phyloP scores from a whole-genome alignment of 83 land plant species.

The Diphasiastrum complanatum region DNA sequence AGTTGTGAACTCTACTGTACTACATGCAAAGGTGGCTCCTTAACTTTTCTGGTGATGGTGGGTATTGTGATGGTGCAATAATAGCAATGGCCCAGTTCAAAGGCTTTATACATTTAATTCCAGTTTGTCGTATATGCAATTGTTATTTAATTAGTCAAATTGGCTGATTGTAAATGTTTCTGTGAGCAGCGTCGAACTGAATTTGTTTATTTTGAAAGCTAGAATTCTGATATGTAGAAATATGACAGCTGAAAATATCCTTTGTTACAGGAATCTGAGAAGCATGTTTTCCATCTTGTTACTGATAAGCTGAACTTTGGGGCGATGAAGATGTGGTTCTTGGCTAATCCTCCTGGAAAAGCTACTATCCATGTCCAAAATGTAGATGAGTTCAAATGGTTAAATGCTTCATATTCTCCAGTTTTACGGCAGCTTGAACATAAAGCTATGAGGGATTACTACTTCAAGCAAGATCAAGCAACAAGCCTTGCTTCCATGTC shows the following conservation, averaged over 20 bases:
- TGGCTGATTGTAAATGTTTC: too few relatives aligned
- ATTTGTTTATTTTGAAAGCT: neutral
- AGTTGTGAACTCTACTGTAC: conserved; percentile 77
- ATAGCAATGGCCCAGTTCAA: neutral
- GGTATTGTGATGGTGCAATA: neutral
- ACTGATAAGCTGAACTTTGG: conserved; percentile 63
- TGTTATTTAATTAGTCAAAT: too few relatives aligned
- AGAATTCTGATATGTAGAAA: neutral
- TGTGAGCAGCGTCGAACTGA: too few relatives aligned
- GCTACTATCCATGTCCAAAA: conserved; percentile 65
- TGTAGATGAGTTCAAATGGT: conserved; percentile 60
- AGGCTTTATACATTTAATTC: too few relatives aligned
- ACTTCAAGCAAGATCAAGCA: conserved; percentile 51
- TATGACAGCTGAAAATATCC: too few relatives aligned
- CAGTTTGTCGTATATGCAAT: too few relatives aligned
- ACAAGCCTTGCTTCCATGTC: conserved; percentile 47
- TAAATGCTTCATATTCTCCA: conserved; percentile 60
- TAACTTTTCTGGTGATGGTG: neutral
- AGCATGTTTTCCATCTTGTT: conserved; percentile 65
- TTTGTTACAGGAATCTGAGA: conserved; percentile 51
- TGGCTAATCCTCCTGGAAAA: conserved; percentile 52
- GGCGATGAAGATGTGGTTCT: conserved; percentile 74
- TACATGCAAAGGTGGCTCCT: conserved; percentile 87
- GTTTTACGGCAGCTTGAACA: conserved; percentile 59
- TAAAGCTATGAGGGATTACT: conserved; percentile 56